A percentile compares a stretch with the other conserved stretches of the same genome.
Evolutionary conservation across 1,284 basidiomycete genomes (phyloP).

Genomic region (Dichomitus squalens): DNA sequence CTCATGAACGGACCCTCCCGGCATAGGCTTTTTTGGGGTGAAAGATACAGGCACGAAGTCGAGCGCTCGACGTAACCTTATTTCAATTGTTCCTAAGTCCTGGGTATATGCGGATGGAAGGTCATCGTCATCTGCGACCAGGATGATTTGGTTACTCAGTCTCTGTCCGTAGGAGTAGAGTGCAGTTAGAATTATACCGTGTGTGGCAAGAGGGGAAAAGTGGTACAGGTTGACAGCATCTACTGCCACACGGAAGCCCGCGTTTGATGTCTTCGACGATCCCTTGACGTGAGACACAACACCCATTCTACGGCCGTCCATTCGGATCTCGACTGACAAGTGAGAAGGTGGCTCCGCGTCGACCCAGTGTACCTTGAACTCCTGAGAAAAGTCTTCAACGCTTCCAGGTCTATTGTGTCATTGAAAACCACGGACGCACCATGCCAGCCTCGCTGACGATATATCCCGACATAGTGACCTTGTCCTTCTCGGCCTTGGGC

Average conservation of each 20-base stretch:
- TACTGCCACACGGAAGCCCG: slow-evolving; percentile 9
- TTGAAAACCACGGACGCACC: slow-evolving; percentile 7
- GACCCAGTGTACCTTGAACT: slow-evolving; percentile 17
- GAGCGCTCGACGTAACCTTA: slow-evolving; percentile 14
- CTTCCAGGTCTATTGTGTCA: not conserved
- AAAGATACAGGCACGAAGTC: slow-evolving; percentile 6
- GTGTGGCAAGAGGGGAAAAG: slow-evolving; percentile 8
- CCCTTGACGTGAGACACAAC: slow-evolving; percentile 17
- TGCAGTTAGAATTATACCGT: not conserved
- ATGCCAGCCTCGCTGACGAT: slow-evolving; percentile 24
- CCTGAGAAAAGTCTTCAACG: not conserved
- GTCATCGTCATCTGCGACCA: slow-evolving; percentile 8
- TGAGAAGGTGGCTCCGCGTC: slow-evolving; percentile 19
- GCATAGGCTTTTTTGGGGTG: not conserved
- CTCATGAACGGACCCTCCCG: slow-evolving; percentile 5
- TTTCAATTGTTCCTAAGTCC: slow-evolving; percentile 20
- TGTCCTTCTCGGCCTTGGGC: slow-evolving; percentile 20
- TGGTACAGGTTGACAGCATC: slow-evolving; percentile 11
- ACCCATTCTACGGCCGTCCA: slow-evolving; percentile 17
- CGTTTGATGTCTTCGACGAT: slow-evolving; percentile 7
- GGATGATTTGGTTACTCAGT: not conserved
- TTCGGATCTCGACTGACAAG: slow-evolving; percentile 13
- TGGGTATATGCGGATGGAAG: slow-evolving; percentile 19
- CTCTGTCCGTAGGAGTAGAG: not conserved
- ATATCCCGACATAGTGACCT: slow-evolving; percentile 22